Percentiles rank a stretch among this genome's conserved stretches.
Conservation (phyloP, 1,139 yeast species). For the Nakaseomyces uthaithaninus region DNA sequence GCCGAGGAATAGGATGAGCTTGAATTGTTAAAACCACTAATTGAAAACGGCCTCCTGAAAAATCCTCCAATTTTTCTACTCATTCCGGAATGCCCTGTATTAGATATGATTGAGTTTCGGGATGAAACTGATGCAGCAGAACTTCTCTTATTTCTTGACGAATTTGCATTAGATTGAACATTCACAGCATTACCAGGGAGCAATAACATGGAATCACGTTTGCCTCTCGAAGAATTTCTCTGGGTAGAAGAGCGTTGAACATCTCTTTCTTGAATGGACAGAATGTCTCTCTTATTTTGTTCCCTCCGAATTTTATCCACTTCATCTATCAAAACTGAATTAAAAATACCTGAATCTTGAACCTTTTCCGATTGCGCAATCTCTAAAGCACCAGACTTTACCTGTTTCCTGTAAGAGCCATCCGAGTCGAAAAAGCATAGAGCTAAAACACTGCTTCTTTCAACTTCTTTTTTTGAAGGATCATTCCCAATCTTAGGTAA, state of each 20-base stretch:
- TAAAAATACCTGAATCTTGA: constrained; percentile 38
- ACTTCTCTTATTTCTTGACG: constrained; percentile 18
- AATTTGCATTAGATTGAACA: constrained; percentile 9
- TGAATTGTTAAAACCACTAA: constrained; percentile 35
- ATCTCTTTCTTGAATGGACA: constrained; percentile 37
- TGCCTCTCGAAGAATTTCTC: constrained; percentile 1
- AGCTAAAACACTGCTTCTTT: not conserved
- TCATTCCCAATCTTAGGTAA: constrained; percentile 21
- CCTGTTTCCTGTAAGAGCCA: constrained; percentile 19
- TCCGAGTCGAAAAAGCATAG: constrained; percentile 18
- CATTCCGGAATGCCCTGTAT: constrained; percentile 27
- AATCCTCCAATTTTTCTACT: constrained; percentile 38
- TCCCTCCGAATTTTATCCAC: constrained; percentile 47
- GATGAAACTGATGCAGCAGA: constrained; percentile 21
- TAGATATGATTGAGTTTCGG: constrained; percentile 21
- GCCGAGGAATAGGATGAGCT: constrained; percentile 35
- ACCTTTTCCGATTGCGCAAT: constrained; percentile 36
- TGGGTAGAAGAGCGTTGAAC: constrained; percentile 5
- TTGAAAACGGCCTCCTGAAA: constrained; percentile 42
- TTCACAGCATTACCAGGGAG: constrained; percentile 7
- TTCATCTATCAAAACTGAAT: constrained; percentile 41
- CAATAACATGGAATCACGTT: not conserved
- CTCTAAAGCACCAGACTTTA: constrained; percentile 35
- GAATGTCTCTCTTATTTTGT: constrained; percentile 36
- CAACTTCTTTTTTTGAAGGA: constrained; percentile 14